phyloP scores from a whole-genome alignment of 306 rosid genomes.

The Malus domestica region ASM211411v1 NC_041791.1:36864001-36864500 shows the following conservation, averaged over 20 bases:
- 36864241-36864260: not conserved
- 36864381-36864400: too few species aligned
- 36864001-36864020: not conserved
- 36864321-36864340: too few species aligned
- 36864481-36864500: too few species aligned
- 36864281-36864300: too few species aligned
- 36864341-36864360: too few species aligned
- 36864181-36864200: slow-evolving; percentile 26
- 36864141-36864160: slow-evolving; percentile 99
- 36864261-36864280: too few species aligned
- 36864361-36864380: too few species aligned
- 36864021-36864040: not conserved
- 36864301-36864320: too few species aligned
- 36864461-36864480: too few species aligned
- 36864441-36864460: too few species aligned
- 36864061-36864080: slow-evolving; percentile 11
- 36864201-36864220: not conserved
- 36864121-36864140: slow-evolving; percentile 98
- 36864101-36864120: slow-evolving; percentile 99
- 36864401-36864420: too few species aligned
- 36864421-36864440: too few species aligned
- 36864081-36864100: slow-evolving; percentile 27
- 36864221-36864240: not conserved
- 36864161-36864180: slow-evolving; percentile 85
- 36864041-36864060: not conserved